Base-by-base conservation (phyloP, 106 monocot species). In the Allium cepa region DNA sequence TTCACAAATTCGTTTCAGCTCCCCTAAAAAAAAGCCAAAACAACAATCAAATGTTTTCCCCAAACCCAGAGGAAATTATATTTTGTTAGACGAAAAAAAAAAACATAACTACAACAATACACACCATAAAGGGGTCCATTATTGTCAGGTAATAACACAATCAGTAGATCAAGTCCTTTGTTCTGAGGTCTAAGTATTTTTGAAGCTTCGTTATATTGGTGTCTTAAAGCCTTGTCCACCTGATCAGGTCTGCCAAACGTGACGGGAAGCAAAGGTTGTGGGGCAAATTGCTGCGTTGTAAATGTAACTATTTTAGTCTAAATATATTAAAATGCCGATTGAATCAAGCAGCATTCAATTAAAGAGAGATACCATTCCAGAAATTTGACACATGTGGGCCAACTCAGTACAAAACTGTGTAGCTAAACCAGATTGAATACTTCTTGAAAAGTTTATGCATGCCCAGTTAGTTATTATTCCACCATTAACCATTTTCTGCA, bases 101-200 rank as follows among this genome's bases (percentile, higher is more conserved):
- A 36, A 64, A 48, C 64, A 64, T 2, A 66, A 51, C 9, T 49
- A 49, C 22, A 66, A 9, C 9, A 50, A 27, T 48, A 27, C 64
- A 60, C 82, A 97, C 96, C 96, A 77, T 97, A 97, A 60, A 97
- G 79, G 68, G 96, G 79, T 49, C 96, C 96, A 84, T 96, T 96
- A 27, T 84, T 91, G 53, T 96, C 96, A 26, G 96, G 96, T 70
- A 96, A 79, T 64, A 96, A 86, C 15, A 87, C 92, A 68, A 97
- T 79, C 27, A 97, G 69, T 53, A 97, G 74, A 36, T 97, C 88
- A 67, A 97, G 84, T 66, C 89, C 88, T 68, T 77, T 89, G 48
- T 74, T 74, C 47, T 71, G 69, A 7, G 87, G 81, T 66, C 69
- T 84, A 12, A 94, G 75, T 72, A 50, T 74, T 51, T 26, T 89